A percentile compares a stretch with the other conserved stretches of the same genome.
Evolutionary conservation across 2,329 filamentous ascomycete species (phyloP).

Genomic region (Endocalyx cinctus): DNA sequence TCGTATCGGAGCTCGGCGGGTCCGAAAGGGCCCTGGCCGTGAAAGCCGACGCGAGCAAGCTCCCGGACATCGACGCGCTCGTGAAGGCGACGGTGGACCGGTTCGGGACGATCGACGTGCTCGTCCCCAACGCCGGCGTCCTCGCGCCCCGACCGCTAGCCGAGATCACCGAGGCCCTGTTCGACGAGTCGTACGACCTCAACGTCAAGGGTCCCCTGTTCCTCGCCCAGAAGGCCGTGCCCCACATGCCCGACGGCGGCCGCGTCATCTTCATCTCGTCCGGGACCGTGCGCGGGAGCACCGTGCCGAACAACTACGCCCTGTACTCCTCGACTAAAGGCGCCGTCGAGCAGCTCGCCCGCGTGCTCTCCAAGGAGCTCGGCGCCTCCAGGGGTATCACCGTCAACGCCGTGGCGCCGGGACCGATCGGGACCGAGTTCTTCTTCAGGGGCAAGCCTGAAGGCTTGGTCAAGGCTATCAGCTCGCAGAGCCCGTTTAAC

Average conservation of each 20-base stretch:
- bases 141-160: slow-evolving; percentile 45
- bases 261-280: slow-evolving; percentile 34
- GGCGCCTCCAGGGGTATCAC: slow-evolving; percentile 36
- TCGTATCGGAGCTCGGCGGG: slow-evolving; percentile 40
- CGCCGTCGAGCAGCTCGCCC: slow-evolving; percentile 54
- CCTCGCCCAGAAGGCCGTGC: slow-evolving; percentile 1
- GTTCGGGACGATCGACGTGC: slow-evolving; percentile 53
- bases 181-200: slow-evolving; percentile 11
- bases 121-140: slow-evolving; percentile 51
- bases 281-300: slow-evolving; percentile 28
- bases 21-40: slow-evolving; percentile 45
- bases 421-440: slow-evolving; percentile 51
- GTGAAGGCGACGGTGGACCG: slow-evolving; percentile 42
- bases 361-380: slow-evolving; percentile 50
- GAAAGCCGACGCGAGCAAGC: slow-evolving; percentile 47
- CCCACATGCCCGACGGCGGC: slow-evolving; percentile 19
- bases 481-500: slow-evolving; percentile 36
- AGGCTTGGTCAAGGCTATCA: slow-evolving; percentile 37
- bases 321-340: slow-evolving; percentile 53
- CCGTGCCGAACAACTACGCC: slow-evolving; percentile 39
- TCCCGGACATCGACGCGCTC: slow-evolving; percentile 42
- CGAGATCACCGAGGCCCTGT: slow-evolving; percentile 29
- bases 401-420: slow-evolving; percentile 48
- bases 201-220: slow-evolving; percentile 37
- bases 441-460: slow-evolving; percentile 48